Evolutionary conservation across 352 stramenopile genomes (phyloP).

Genomic region (Globisporangium acanthophoron): DNA sequence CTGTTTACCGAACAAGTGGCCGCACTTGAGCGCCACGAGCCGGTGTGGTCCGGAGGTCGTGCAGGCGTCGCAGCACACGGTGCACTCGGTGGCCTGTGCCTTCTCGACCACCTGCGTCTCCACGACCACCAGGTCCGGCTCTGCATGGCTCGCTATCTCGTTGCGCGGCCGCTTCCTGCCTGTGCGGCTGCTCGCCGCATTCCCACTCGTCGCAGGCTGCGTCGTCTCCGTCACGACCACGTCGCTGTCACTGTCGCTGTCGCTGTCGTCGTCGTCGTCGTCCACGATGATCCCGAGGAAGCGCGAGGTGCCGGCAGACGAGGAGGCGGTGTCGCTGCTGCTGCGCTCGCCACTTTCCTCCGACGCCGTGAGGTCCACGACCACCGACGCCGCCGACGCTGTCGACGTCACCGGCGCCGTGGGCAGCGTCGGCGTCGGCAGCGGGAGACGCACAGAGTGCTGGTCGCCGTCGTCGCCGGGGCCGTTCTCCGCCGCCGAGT

Average conservation of each 20-base stretch:
- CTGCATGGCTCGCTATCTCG: constrained; percentile 2
- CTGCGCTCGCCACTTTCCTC: constrained; percentile 3
- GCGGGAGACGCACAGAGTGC: neutral
- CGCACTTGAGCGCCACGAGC: constrained; percentile 67
- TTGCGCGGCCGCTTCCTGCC: constrained; percentile 11
- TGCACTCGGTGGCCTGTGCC: constrained; percentile 60
- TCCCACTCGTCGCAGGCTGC: neutral
- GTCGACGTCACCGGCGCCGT: neutral
- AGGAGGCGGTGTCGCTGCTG: neutral
- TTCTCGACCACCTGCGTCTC: constrained; percentile 24
- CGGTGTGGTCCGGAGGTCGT: constrained; percentile 52
- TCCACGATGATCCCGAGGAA: constrained; percentile 10
- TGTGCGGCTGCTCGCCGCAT: neutral
- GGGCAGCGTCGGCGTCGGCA: neutral
- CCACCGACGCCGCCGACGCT: neutral
- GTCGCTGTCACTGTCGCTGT: constrained; percentile 1
- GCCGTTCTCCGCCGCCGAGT: neutral
- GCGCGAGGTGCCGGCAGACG: neutral
- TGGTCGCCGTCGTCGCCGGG: neutral
- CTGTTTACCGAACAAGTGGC: constrained; percentile 67
- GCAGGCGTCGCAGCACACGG: constrained; percentile 70
- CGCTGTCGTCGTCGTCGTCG: constrained; percentile 5
- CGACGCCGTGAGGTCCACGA: constrained; percentile 9
- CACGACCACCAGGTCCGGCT: constrained; percentile 2
- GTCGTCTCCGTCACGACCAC: neutral